These are phyloP conservation scores for Mucor racemosus DNA, from an alignment of 371 early-diverging fungal species.

Conservation along the genomic window DNA sequence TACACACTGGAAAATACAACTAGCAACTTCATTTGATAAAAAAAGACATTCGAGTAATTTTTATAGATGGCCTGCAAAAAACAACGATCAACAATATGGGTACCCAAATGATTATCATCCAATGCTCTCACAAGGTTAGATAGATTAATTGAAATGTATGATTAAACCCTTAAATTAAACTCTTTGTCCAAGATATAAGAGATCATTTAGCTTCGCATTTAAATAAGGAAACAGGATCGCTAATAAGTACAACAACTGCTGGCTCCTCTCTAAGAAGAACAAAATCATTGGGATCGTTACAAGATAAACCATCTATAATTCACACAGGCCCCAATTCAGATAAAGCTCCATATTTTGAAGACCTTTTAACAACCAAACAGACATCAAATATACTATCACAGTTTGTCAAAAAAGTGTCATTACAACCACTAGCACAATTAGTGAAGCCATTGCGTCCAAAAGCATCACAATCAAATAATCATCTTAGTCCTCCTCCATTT, in stretches of 20 bases:
- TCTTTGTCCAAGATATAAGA: not conserved
- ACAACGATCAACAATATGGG: slow-evolving; percentile 1
- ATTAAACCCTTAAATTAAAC: not conserved
- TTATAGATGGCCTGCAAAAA: slow-evolving; percentile 11
- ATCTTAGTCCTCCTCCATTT: slow-evolving; percentile 9
- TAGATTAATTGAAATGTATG: not conserved
- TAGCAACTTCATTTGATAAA: slow-evolving; percentile 16
- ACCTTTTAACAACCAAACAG: slow-evolving; percentile 10
- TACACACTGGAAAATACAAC: slow-evolving; percentile 23
- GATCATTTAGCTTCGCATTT: slow-evolving; percentile 1
- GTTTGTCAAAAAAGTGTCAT: slow-evolving; percentile 25
- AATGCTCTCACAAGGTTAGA: slow-evolving; percentile 14
- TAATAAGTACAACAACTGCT: not conserved
- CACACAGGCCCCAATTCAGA: slow-evolving; percentile 19
- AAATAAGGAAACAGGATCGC: slow-evolving; percentile 8
- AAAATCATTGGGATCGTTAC: slow-evolving; percentile 12
- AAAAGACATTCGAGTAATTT: not conserved
- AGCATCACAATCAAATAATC: not conserved
- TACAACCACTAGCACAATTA: slow-evolving; percentile 29
- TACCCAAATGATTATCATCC: slow-evolving; percentile 7
- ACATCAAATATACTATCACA: slow-evolving; percentile 16
- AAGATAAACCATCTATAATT: slow-evolving; percentile 1
- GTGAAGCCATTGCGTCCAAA: slow-evolving; percentile 20
- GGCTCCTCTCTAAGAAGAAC: slow-evolving; percentile 17
- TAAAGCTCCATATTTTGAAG: slow-evolving; percentile 27